Evolutionary conservation across 345 rosid genomes (phyloP), one percentile per base, ranked within the genome.

Genomic region (Pistacia atlantica): DNA sequence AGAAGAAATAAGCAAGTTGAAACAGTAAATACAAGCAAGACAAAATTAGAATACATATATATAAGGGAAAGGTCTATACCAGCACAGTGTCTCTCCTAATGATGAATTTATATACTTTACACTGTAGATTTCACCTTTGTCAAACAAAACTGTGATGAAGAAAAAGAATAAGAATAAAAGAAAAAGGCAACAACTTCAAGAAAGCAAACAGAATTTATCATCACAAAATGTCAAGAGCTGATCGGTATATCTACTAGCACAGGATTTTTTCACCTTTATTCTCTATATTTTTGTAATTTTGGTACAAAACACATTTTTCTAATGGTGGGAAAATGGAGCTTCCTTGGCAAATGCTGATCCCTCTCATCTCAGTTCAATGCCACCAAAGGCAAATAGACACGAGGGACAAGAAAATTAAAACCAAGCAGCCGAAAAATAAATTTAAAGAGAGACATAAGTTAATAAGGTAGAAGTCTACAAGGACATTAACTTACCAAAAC

Each of bases 121-220:
- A 78, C 83, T 78, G 79, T 86, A 67, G 77, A 83, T 79, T 79
- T 75, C 66, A 66, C 72, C 75, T 78, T 69, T 64, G 71, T 67
- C 75, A 79, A 77, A 76, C 78, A 65, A 9, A 75, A 52, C 25
- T 13, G 58, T 37, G 67, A 58, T 68, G 69, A 72, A 51, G 45
- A 49, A 61, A 77, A 72, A 45, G 66, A 71, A 60, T 0, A 5
- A 28, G 2, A 14, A 13, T 55, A 65, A 20, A 42, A 56, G 42
- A 55, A 38, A 37, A 77, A 48, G 75, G 49, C 74, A 61, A 66
- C 73, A 78, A 77, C 61, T 79, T 61, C 75, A 77, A 84, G 82
- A 77, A 84, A 81, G 63, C 57, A 69, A 45, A 48, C 56, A 67
- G 65, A 64, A 77, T 70, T 62, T 46, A 70, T 56, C 56, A 75